These are phyloP conservation scores for Penicillium taxi DNA, from an alignment of 495 filamentous ascomycete species.

Conservation along the genomic window DNA sequence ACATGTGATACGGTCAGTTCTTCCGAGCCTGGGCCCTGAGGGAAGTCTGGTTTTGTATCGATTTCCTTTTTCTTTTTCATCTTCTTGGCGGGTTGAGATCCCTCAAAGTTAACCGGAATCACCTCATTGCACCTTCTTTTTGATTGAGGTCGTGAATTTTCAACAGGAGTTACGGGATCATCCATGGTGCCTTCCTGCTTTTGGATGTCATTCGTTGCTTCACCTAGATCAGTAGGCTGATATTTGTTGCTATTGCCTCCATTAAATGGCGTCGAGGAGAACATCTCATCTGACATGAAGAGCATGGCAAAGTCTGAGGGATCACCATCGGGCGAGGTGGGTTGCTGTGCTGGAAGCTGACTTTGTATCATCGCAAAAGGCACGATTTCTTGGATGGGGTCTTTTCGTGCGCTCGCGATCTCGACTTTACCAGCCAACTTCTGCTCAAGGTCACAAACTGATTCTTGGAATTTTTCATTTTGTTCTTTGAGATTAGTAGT, in stretches of 20 bases:
- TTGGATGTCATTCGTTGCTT: neutral
- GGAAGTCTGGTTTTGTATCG: neutral
- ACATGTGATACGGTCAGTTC: slow-evolving; percentile 5
- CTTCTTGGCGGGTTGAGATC: neutral
- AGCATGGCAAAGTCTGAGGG: slow-evolving; percentile 27
- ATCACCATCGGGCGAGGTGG: slow-evolving; percentile 13
- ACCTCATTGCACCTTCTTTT: slow-evolving; percentile 3
- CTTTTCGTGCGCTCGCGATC: neutral
- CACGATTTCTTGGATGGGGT: slow-evolving; percentile 2
- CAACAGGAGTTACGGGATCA: no score
- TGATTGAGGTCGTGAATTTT: no score
- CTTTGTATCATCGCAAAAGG: slow-evolving; percentile 10
- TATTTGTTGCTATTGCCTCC: neutral
- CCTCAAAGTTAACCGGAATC: neutral
- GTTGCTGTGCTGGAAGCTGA: neutral
- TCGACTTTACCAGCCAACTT: neutral
- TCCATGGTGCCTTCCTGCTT: no score
- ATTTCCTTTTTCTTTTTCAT: neutral
- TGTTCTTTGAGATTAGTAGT: slow-evolving; percentile 14
- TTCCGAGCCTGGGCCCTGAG: slow-evolving; percentile 1
- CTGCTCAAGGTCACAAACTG: slow-evolving; percentile 11
- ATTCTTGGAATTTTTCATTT: slow-evolving; percentile 19
- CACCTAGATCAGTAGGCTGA: neutral
- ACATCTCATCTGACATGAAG: slow-evolving; percentile 16
- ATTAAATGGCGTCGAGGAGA: slow-evolving; percentile 2